These are phyloP conservation scores for Apiotrichum porosum DNA, from an alignment of 1,284 basidiomycete species.

Conservation along the genomic window DNA sequence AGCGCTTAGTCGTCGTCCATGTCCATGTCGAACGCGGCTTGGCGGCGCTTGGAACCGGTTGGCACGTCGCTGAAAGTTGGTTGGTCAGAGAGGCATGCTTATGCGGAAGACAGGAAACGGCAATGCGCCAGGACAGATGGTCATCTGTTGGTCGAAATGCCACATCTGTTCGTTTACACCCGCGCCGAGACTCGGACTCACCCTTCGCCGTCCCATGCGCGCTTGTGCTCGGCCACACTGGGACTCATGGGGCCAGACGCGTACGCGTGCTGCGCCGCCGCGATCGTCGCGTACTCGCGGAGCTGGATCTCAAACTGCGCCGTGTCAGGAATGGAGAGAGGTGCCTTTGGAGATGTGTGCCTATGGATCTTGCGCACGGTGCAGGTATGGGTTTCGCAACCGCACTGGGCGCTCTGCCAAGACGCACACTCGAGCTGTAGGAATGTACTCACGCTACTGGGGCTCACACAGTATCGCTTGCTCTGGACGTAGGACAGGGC, in stretches of 20 bases:
- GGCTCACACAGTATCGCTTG: constrained; percentile 81
- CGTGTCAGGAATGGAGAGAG: too few species aligned
- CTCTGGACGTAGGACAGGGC: constrained; percentile 81
- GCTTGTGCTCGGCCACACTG: constrained; percentile 11
- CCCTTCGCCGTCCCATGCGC: constrained; percentile 15
- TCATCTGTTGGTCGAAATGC: too few species aligned
- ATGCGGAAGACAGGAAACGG: too few species aligned
- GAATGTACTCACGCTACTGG: constrained; percentile 61
- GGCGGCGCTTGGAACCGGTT: neutral
- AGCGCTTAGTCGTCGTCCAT: neutral
- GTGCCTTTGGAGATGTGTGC: too few species aligned
- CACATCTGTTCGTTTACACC: neutral
- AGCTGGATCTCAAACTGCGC: constrained; percentile 75
- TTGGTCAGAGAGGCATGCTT: too few species aligned
- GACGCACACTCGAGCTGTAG: too few species aligned
- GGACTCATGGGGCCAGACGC: constrained; percentile 9
- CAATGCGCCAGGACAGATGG: too few species aligned
- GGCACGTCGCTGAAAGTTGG: neutral
- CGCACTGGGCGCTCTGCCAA: too few species aligned
- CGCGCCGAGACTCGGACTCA: neutral
- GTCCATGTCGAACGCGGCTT: neutral
- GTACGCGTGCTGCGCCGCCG: constrained; percentile 34
- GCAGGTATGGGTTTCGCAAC: too few species aligned
- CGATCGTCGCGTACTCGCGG: constrained; percentile 88
- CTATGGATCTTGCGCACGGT: too few species aligned